phyloP scores from a whole-genome alignment of 768 basidiomycete genomes.

The Thelephora ganbajun region DNA sequence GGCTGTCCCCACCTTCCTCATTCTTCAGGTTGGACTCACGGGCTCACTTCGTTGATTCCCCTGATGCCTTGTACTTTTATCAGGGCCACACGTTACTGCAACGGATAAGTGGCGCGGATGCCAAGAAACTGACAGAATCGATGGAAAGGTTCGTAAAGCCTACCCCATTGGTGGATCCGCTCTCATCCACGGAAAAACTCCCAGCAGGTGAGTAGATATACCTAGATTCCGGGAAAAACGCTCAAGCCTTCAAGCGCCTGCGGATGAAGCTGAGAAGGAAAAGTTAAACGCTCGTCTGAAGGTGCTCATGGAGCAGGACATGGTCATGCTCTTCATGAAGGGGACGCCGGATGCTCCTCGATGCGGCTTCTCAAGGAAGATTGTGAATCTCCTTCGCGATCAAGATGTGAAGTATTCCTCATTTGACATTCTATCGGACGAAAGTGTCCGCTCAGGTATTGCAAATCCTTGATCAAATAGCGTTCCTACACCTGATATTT shows the following conservation, averaged over 20 bases:
- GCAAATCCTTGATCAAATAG: not conserved
- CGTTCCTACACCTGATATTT: not conserved
- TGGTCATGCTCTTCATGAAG: conserved; percentile 55
- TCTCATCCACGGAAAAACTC: conserved; percentile 32
- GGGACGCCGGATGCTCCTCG: conserved; percentile 44
- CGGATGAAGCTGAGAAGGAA: conserved; percentile 30
- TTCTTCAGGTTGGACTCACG: conserved; percentile 50
- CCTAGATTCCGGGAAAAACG: too few relatives aligned
- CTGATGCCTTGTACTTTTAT: not conserved
- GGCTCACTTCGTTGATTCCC: not conserved
- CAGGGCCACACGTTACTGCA: conserved; percentile 84
- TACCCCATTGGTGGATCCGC: conserved; percentile 20
- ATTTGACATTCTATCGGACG: conserved; percentile 48
- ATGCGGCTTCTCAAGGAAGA: conserved; percentile 48
- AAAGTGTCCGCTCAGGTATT: conserved; percentile 34
- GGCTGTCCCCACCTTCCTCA: conserved; percentile 72
- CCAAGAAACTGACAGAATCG: conserved; percentile 40
- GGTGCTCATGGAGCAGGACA: conserved; percentile 58
- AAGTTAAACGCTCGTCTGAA: conserved; percentile 56
- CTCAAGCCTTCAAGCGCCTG: not conserved
- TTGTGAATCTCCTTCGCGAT: conserved; percentile 34
- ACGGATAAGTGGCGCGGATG: conserved; percentile 72
- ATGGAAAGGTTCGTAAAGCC: conserved; percentile 41
- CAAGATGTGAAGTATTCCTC: conserved; percentile 35
- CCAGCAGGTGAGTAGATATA: not conserved